phyloP scores from a whole-genome alignment of 2,329 filamentous ascomycete genomes.

The Escovopsis sp. region DNA sequence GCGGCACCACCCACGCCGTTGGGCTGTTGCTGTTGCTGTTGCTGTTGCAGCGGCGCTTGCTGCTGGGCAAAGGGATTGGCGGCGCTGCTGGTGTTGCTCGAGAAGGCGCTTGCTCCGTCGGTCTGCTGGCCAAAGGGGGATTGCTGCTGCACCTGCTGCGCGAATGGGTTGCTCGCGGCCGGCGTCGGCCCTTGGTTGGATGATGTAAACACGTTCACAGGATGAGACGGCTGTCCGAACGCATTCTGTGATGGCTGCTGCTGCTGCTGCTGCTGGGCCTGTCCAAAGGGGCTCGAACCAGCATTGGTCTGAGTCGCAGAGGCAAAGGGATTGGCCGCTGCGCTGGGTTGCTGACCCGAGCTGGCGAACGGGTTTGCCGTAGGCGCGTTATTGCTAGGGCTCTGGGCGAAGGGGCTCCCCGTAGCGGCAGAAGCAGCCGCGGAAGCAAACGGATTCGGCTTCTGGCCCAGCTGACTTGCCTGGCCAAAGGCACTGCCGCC shows the following conservation, averaged over 20 bases:
- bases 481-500: conserved; percentile 21
- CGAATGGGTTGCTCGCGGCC: conserved; percentile 13
- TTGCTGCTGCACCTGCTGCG: conserved; percentile 2
- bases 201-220: too few species aligned
- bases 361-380: conserved; percentile 17
- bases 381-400: conserved; percentile 8
- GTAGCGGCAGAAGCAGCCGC: conserved; percentile 1
- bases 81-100: conserved; percentile 7
- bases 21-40: conserved; percentile 8
- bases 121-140: conserved; percentile 11
- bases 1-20: background rate
- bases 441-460: conserved; percentile 23
- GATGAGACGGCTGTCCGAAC: conserved; percentile 12
- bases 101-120: conserved; percentile 13
- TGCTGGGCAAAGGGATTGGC: conserved; percentile 16
- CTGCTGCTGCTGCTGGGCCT: conserved; percentile 1
- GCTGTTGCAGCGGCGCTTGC: conserved; percentile 11
- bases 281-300: conserved; percentile 12
- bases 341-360: conserved; percentile 3
- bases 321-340: conserved; percentile 7
- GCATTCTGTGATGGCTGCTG: conserved; percentile 7
- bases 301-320: conserved; percentile 3
- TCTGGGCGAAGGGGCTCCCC: conserved; percentile 13
- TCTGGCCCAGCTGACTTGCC: conserved; percentile 21
- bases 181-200: background rate